These are phyloP conservation scores for Hypoxylon crocopeplum DNA, from an alignment of 495 filamentous ascomycete species.

Conservation along the genomic window DNA sequence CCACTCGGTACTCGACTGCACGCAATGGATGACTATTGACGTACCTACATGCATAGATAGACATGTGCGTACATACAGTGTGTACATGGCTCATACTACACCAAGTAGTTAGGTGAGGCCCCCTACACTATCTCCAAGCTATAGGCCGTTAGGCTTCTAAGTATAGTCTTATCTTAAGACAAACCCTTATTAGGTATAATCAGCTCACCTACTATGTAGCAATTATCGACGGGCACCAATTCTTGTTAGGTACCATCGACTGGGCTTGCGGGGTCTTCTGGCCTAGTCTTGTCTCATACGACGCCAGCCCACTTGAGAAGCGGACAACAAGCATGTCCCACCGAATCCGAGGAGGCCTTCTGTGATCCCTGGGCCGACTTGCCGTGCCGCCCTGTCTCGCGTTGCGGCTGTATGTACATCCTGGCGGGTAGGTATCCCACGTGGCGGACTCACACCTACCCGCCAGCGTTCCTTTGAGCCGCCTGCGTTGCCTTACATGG, in stretches of 20 bases:
- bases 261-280: background rate
- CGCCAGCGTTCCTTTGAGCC: background rate
- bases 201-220: too few species aligned
- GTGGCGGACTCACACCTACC: constrained; percentile 7
- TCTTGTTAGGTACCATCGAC: constrained; percentile 6
- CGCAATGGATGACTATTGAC: constrained; percentile 20
- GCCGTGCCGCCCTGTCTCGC: constrained; percentile 17
- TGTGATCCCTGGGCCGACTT: constrained; percentile 10
- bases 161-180: too few species aligned
- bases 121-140: too few species aligned
- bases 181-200: too few species aligned
- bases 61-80: constrained; percentile 7
- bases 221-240: too few species aligned
- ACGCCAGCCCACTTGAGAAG: background rate
- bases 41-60: background rate
- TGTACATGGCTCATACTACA: too few species aligned
- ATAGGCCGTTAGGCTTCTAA: too few species aligned
- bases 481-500: background rate
- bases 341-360: constrained; percentile 2
- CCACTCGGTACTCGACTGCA: constrained; percentile 32
- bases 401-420: constrained; percentile 18
- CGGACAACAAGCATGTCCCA: constrained; percentile 10
- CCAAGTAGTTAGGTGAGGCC: too few species aligned
- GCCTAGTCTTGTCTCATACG: constrained; percentile 1
- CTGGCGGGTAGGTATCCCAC: constrained; percentile 28